Base-by-base conservation (phyloP, 2,329 filamentous ascomycete genomes). In the Clarireedia hainanense region DNA sequence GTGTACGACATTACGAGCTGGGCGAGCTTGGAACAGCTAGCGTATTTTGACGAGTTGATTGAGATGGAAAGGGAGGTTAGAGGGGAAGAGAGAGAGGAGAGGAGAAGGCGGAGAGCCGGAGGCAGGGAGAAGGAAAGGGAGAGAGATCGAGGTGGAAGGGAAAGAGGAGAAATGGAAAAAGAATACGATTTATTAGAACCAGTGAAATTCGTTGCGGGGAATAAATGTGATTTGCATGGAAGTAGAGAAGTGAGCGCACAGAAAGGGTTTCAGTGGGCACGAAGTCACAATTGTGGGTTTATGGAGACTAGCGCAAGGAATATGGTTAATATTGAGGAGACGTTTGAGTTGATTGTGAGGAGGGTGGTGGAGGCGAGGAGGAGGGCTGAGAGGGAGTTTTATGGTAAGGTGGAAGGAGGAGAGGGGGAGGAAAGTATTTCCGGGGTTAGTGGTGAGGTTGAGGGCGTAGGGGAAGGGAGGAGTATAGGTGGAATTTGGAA, bases 241-340 rank as follows among this genome's bases (percentile, higher is more conserved):
- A 79, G 76, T 63, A 75, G 89, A 49, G 78, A 84, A 69, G 83
- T 94, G 7, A 74, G 80, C n/a, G 86, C 86, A 6, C 78, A 83
- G 43, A 74, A 80, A 56, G 89, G 89, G 0, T 74, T 92, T 45
- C 86, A 91, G 64, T 94, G 89, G 88, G 87, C 89, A 50, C 76
- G 87, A 58, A 76, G 75, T 58, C 76, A 80, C 54, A 83, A 83
- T 45, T 92, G 88, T 72, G 89, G 88, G 40, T 94, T 94, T 73
- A 94, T 94, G 89, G 89, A 94, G 79, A 94, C 89, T 60, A 90
- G 86, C 66, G 89, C 89, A 4, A 76, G 88, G 54, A 81, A 91
- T 65, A 88, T 90, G 75, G 89, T 94, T 61, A 94, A 94, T 69
- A 89, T 94, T 60, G 89, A 94, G 70, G 89, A 94, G 78, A 92